Conservation (phyloP, 75 land plant species). For the Sequoia sempervirens region DNA sequence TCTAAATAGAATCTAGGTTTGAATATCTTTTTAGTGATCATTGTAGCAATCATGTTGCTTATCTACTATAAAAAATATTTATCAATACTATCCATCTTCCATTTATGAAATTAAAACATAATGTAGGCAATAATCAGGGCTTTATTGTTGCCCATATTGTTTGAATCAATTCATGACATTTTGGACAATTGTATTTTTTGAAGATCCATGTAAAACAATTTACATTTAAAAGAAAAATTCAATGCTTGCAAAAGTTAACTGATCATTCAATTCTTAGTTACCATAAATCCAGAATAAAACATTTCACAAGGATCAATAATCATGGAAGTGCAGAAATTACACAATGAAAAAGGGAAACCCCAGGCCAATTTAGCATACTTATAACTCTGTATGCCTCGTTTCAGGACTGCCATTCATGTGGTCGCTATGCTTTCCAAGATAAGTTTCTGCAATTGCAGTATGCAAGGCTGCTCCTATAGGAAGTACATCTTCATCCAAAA, state of each 20-base stretch:
- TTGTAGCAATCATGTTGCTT: too few species aligned
- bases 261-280: background rate
- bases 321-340: background rate
- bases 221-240: background rate
- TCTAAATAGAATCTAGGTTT: too few species aligned
- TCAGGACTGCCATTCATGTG: background rate
- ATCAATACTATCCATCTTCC: background rate
- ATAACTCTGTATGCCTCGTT: background rate
- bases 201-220: background rate
- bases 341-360: background rate
- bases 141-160: background rate
- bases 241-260: background rate
- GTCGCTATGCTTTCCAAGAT: background rate
- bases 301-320: background rate
- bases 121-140: background rate
- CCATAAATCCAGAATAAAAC: background rate
- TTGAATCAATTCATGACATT: background rate
- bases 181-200: background rate
- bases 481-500: conserved; percentile 49
- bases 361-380: background rate
- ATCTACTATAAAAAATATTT: too few species aligned
- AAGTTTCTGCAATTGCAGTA: background rate
- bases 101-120: background rate
- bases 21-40: too few species aligned
- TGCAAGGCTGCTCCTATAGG: conserved; percentile 54